Percentiles rank a stretch among this genome's conserved stretches.
phyloP scores from a whole-genome alignment of 306 rosid genomes.

The Fagus sylvatica region DNA sequence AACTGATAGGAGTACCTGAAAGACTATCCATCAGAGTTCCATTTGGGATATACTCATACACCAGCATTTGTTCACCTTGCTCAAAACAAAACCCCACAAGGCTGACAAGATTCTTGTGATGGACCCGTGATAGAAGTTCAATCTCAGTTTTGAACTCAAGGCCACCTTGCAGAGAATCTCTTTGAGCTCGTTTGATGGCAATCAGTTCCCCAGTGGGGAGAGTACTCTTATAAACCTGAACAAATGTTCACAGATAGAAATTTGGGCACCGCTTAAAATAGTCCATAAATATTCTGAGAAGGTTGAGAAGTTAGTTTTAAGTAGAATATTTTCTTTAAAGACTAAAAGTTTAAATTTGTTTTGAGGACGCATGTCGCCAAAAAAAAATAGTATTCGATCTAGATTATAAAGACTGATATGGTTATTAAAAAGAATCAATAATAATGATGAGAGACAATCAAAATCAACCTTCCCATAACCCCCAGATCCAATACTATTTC shows the following conservation, averaged over 20 bases:
- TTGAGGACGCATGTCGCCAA: not conserved
- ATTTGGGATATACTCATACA: constrained; percentile 45
- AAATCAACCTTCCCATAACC: constrained; percentile 71
- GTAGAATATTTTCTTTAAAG: not conserved
- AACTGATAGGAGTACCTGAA: constrained; percentile 32
- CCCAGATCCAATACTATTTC: constrained; percentile 50
- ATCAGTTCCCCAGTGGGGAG: constrained; percentile 40
- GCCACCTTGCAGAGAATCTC: constrained; percentile 41
- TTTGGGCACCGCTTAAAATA: not conserved
- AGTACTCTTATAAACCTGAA: constrained; percentile 44
- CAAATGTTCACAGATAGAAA: not conserved
- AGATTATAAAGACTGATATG: not conserved
- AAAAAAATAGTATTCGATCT: not conserved
- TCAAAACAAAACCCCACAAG: constrained; percentile 59
- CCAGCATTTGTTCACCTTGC: constrained; percentile 55
- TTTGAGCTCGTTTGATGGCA: constrained; percentile 50
- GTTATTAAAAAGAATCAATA: not conserved
- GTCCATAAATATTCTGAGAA: not conserved
- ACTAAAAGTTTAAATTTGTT: not conserved
- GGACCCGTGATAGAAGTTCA: constrained; percentile 60
- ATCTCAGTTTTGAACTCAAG: constrained; percentile 51
- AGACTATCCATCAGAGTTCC: constrained; percentile 43
- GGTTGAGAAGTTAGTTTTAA: not conserved
- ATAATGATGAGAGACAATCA: not conserved
- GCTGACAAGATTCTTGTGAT: constrained; percentile 52